These are phyloP conservation scores for Talaromyces sp. DNA, from an alignment of 2,329 filamentous ascomycete species.

Conservation along the genomic window DNA sequence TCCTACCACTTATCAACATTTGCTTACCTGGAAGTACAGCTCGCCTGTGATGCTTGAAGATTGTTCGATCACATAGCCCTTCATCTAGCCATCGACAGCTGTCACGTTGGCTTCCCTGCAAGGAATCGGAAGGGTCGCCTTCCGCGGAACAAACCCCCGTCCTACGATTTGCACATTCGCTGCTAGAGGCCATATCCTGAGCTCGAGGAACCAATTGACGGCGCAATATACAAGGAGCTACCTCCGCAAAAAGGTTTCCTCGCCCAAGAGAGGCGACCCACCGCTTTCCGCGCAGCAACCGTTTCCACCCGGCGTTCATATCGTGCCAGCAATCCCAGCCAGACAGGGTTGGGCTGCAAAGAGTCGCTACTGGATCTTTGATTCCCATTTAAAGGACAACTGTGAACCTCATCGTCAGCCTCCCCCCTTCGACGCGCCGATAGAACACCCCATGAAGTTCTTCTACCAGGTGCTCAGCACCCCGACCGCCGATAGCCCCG, in stretches of 20 bases:
- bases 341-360: not conserved
- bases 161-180: not conserved
- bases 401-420: not conserved
- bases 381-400: not conserved
- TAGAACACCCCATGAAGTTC: slow-evolving; percentile 60
- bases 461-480: slow-evolving; percentile 72
- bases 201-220: not conserved
- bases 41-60: slow-evolving; percentile 5
- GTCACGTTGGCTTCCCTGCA: slow-evolving; percentile 38
- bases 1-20: not conserved
- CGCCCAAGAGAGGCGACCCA: not conserved
- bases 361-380: slow-evolving; percentile 4
- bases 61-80: not conserved
- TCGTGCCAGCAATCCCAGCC: slow-evolving; percentile 25
- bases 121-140: slow-evolving; percentile 29
- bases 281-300: slow-evolving; percentile 7
- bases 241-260: not conserved
- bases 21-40: not conserved
- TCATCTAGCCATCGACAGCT: slow-evolving; percentile 14
- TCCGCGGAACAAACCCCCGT: slow-evolving; percentile 22
- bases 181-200: not conserved
- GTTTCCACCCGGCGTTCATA: slow-evolving; percentile 13
- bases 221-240: not conserved
- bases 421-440: slow-evolving; percentile 1
- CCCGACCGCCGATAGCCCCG: slow-evolving; percentile 83